phyloP scores from a whole-genome alignment of 2,329 filamentous ascomycete genomes.

The Pseudocercospora ulei region DNA sequence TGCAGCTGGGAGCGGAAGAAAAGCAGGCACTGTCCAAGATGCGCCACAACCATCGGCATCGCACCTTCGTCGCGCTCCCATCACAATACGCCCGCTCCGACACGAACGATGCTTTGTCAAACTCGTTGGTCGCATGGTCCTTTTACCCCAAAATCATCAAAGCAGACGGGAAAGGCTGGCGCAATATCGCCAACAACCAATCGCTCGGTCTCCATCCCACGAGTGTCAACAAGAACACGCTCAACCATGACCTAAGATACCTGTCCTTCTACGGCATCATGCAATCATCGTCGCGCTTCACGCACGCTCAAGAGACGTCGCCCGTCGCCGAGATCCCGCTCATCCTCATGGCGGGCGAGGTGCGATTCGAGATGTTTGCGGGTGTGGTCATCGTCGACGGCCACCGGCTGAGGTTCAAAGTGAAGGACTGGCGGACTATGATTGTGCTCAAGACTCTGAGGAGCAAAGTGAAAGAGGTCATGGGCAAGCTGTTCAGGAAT shows the following conservation, averaged over 20 bases:
- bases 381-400: conserved; percentile 81
- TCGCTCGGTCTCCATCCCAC: conserved; percentile 75
- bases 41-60: conserved; percentile 54
- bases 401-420: conserved; percentile 72
- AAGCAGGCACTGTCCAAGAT: conserved; percentile 57
- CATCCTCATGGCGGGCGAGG: conserved; percentile 75
- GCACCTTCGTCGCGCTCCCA: conserved; percentile 76
- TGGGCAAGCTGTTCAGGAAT: conserved; percentile 58
- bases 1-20: conserved; percentile 65
- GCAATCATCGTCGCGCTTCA: conserved; percentile 72
- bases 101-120: conserved; percentile 66
- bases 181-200: conserved; percentile 89
- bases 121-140: conserved; percentile 79
- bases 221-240: conserved; percentile 68
- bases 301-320: conserved; percentile 77
- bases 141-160: conserved; percentile 91
- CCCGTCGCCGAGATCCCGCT: conserved; percentile 63
- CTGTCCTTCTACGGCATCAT: conserved; percentile 96
- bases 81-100: conserved; percentile 64
- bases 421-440: conserved; percentile 82
- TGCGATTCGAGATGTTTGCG: conserved; percentile 80
- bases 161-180: conserved; percentile 74
- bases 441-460: conserved; percentile 78
- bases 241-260: conserved; percentile 52
- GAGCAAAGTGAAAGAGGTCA: conserved; percentile 61